Conservation (phyloP, 176 grass and related monocot genomes). For the Raddia guianensis region DNA sequence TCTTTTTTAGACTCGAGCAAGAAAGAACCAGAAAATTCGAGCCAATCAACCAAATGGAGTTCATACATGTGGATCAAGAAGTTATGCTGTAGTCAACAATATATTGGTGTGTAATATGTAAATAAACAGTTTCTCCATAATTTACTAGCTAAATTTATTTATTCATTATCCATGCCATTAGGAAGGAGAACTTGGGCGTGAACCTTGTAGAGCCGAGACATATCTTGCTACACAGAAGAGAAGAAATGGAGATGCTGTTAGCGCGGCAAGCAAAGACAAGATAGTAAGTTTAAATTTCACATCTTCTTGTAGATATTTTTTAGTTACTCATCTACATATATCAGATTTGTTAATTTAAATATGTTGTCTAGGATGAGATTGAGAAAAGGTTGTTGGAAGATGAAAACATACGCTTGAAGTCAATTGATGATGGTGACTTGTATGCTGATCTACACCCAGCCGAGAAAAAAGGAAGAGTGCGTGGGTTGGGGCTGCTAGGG, state of each 20-base stretch:
- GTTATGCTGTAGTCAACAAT: background rate
- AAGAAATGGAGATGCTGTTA: background rate
- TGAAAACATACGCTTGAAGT: background rate
- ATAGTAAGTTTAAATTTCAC: background rate
- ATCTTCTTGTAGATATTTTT: background rate
- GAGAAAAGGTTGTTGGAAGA: background rate
- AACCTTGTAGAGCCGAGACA: background rate
- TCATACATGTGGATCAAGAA: background rate
- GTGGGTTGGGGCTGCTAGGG: background rate
- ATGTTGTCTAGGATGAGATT: background rate
- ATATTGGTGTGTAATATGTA: background rate
- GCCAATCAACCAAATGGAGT: background rate
- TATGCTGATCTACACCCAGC: background rate
- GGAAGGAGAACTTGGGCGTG: background rate
- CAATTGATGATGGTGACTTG: background rate
- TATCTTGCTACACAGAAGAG: background rate
- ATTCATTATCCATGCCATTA: background rate
- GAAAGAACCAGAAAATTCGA: background rate
- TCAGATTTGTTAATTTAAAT: background rate
- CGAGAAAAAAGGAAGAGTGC: background rate
- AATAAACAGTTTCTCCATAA: background rate
- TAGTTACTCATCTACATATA: background rate
- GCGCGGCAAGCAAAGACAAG: background rate
- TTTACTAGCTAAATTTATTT: background rate
- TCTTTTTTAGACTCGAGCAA: background rate